Conservation (phyloP, 257 asterid genomes). For the Lantana camara region DNA sequence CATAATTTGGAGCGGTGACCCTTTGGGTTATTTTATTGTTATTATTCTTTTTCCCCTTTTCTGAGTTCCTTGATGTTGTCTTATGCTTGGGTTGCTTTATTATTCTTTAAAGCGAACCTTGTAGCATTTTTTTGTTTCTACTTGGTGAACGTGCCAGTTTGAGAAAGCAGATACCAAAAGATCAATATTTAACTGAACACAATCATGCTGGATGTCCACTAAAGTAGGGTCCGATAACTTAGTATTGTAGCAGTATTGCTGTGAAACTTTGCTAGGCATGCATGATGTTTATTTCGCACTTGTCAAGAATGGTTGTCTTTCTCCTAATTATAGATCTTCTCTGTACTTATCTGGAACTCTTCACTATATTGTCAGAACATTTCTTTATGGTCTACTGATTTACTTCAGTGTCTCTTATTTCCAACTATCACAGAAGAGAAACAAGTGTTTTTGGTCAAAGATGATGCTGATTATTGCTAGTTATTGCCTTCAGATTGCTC, state of each 20-base stretch:
- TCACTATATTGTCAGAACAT: neutral
- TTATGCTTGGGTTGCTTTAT: slow-evolving; percentile 19
- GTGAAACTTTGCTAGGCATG: neutral
- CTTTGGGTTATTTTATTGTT: slow-evolving; percentile 3
- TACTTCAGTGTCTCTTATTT: slow-evolving; percentile 9
- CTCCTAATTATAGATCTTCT: neutral
- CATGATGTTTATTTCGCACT: neutral
- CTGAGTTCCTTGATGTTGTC: slow-evolving; percentile 1
- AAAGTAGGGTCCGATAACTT: slow-evolving; percentile 9
- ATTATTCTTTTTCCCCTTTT: neutral
- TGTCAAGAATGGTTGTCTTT: slow-evolving; percentile 6
- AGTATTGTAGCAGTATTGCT: neutral
- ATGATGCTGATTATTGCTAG: slow-evolving; percentile 11
- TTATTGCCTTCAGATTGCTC: slow-evolving; percentile 12
- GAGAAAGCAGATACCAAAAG: neutral
- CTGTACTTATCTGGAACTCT: neutral
- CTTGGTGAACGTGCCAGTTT: slow-evolving; percentile 2
- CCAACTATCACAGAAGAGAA: slow-evolving; percentile 3
- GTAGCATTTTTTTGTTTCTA: neutral
- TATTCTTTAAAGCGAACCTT: neutral
- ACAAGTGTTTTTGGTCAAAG: slow-evolving; percentile 3
- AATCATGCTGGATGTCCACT: neutral
- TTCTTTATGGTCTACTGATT: slow-evolving; percentile 5
- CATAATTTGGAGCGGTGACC: slow-evolving; percentile 8
- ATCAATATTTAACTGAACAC: neutral